Evolutionary conservation across 495 filamentous ascomycete species (phyloP).

Genomic region (Evernia prunastri): DNA sequence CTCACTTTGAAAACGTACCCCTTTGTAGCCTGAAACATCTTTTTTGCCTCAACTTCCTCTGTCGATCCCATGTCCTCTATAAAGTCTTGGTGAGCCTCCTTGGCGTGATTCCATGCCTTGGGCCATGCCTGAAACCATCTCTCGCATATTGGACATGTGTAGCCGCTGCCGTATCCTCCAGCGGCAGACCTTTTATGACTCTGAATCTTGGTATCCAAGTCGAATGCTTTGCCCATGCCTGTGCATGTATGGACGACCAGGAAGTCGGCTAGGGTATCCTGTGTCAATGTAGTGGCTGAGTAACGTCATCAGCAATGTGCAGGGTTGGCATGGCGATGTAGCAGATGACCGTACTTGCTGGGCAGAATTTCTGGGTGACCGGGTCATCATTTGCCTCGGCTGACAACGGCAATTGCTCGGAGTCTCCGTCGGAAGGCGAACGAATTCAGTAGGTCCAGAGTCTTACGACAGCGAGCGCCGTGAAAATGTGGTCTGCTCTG

Average conservation of each 20-base stretch:
- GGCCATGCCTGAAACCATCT: constrained; percentile 1
- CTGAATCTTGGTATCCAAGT: not conserved
- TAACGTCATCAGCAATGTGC: not conserved
- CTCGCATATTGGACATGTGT: constrained; percentile 16
- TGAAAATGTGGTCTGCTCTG: not conserved
- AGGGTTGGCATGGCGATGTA: not conserved
- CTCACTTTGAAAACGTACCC: constrained; percentile 1
- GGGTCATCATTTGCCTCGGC: not conserved
- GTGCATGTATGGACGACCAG: not conserved
- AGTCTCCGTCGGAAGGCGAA: not conserved
- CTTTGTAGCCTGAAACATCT: constrained; percentile 2
- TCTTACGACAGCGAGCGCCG: not conserved
- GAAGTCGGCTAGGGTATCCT: not conserved
- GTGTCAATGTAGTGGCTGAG: not conserved
- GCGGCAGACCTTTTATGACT: constrained; percentile 1
- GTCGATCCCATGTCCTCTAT: not conserved
- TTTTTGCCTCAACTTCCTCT: constrained; percentile 12
- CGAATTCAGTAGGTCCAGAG: not conserved
- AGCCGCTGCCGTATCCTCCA: constrained; percentile 4
- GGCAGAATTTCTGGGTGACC: not conserved
- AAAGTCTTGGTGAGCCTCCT: constrained; percentile 9
- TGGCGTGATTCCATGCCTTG: constrained; percentile 20
- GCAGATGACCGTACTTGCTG: not conserved
- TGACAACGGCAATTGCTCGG: not conserved
- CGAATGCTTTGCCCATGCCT: not conserved